Conservation (phyloP, 2,329 filamentous ascomycete species). For the Colletotrichum agaves region DNA sequence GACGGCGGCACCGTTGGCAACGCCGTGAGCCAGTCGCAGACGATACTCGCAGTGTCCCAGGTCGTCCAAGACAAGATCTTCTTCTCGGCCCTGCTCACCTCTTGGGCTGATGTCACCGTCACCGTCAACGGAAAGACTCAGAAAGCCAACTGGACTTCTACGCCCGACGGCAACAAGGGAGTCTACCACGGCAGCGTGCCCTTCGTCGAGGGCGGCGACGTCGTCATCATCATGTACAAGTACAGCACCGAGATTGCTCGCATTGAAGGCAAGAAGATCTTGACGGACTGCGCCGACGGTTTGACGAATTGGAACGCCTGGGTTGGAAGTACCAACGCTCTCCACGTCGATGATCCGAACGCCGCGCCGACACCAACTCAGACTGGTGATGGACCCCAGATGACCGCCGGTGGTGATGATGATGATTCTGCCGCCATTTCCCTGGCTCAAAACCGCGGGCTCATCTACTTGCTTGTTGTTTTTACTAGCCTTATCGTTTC, state of each 20-base stretch:
- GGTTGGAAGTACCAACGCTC: conserved; percentile 27
- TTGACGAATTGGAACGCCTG: conserved; percentile 39
- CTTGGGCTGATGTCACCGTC: conserved; percentile 41
- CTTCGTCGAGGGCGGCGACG: conserved; percentile 43
- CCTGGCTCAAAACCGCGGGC: neutral
- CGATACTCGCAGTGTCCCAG: conserved; percentile 35
- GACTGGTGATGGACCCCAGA: conserved; percentile 20
- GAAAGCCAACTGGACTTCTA: conserved; percentile 36
- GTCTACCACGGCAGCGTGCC: conserved; percentile 46
- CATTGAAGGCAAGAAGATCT: conserved; percentile 29
- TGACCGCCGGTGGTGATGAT: neutral
- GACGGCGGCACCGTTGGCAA: conserved; percentile 47
- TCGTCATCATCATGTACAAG: conserved; percentile 48
- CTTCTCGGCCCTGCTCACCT: conserved; percentile 41
- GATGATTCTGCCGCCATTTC: conserved; percentile 1
- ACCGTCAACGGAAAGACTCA: conserved; percentile 41
- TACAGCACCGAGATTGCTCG: conserved; percentile 29
- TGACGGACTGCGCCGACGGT: conserved; percentile 17
- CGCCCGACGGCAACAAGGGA: conserved; percentile 38
- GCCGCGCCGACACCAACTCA: conserved; percentile 29
- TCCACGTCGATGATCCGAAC: conserved; percentile 30
- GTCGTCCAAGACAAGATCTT: conserved; percentile 42
- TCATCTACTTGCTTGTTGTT: too few relatives aligned
- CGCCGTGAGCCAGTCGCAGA: conserved; percentile 42
- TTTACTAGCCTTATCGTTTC: too few relatives aligned